Evolutionary conservation across 2,329 filamentous ascomycete genomes (phyloP), one percentile per base, ranked within the genome.

Genomic region (Colletotrichum sidae): DNA sequence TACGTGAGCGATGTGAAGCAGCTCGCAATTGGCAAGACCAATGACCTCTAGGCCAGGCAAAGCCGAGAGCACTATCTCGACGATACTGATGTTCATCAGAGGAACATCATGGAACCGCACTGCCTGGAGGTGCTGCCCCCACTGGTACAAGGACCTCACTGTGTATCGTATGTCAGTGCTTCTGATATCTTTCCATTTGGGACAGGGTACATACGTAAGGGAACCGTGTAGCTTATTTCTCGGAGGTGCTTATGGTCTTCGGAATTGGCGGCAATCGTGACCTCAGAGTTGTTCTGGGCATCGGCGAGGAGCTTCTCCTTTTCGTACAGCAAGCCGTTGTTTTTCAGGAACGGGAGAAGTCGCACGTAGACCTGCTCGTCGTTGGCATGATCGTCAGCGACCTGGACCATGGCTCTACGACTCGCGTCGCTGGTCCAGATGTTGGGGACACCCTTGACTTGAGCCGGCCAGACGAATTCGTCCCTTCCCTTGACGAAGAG

Each of bases 11-110:
- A 78, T 68, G 51, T 73, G 69, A 1, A 78, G 39, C 0, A 77
- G 58, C 12, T 75, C 74, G 55, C 75, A 77, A 7, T 73, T 69
- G 35, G 74, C 65, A 1, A 77, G 52, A 7, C 70, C 67, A 1
- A 78, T 38, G 0, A 57, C 45, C 47, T 70, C 58, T 0, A 78
- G 65, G 13, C 64, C 68, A 0, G 70, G 70, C 37, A 73, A 60
- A 1, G 38, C 8, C 1, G 60, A 37, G 0, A 77, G n/a, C 4
- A 73, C 68, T 4, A 53, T 37, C 44, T 62, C 35, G 3, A 77
- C 38, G 1, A 70, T 45, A 2, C 41, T 8, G 1, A 71, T 4
- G 15, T 73, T 67, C 4, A 77, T 25, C 59, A 69, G 72, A 0
- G 72, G 68, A 6, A 74, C 51, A 1, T 70, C 56, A n/a, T 74